Conservation (phyloP, 371 early-diverging fungal genomes). For the Rhizomucor miehei region DNA sequence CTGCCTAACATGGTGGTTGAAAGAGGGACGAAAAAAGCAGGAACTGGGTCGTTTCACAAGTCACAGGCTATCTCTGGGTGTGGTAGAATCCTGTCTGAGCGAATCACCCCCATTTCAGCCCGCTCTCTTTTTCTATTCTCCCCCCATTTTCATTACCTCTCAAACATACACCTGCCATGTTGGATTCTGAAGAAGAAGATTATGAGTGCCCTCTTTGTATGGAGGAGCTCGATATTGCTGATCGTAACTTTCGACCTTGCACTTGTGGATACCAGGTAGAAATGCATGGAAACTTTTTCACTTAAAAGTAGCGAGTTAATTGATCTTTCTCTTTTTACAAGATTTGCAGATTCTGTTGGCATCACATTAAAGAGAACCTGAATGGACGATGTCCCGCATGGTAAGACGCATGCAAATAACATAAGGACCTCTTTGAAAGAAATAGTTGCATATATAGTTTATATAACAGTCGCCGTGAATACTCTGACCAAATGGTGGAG, state of each 20-base stretch:
- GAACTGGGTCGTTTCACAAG: too few relatives aligned
- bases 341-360: slow-evolving; percentile 99
- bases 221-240: slow-evolving; percentile 95
- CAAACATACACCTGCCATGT: slow-evolving; percentile 10
- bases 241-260: slow-evolving; percentile 94
- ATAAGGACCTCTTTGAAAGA: not conserved
- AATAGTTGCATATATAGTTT: not conserved
- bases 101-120: not conserved
- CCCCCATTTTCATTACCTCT: not conserved
- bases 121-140: not conserved
- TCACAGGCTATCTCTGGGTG: too few relatives aligned
- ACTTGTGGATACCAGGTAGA: slow-evolving; percentile 96
- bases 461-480: slow-evolving; percentile 64
- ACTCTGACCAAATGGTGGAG: slow-evolving; percentile 85
- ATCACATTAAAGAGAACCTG: slow-evolving; percentile 91
- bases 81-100: too few relatives aligned
- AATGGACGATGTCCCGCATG: slow-evolving; percentile 96
- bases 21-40: not conserved
- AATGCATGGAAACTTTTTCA: not conserved
- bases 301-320: slow-evolving; percentile 4
- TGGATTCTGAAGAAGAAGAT: slow-evolving; percentile 75
- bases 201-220: slow-evolving; percentile 95
- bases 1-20: too few relatives aligned
- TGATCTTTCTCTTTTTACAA: slow-evolving; percentile 26
- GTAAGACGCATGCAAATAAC: slow-evolving; percentile 21